phyloP scores from a whole-genome alignment of 1,284 basidiomycete species.

The Irpex sp. region DNA sequence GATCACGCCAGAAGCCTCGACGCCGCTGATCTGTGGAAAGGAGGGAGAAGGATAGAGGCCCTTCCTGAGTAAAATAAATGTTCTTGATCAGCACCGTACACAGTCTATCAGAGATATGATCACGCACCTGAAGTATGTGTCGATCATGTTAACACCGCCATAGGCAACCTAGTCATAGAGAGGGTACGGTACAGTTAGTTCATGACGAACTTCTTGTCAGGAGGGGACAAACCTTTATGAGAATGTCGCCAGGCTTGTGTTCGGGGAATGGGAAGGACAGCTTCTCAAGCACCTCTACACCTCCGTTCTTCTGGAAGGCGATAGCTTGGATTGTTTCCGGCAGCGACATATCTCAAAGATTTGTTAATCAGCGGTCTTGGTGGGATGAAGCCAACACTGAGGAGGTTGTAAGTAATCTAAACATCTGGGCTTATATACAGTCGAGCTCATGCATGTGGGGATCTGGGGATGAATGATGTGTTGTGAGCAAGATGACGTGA shows the following conservation, averaged over 20 bases:
- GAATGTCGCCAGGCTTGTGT: slow-evolving; percentile 59
- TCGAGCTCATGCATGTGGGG: too few relatives aligned
- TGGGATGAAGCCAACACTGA: too few relatives aligned
- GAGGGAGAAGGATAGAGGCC: slow-evolving; percentile 56
- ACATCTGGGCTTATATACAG: too few relatives aligned
- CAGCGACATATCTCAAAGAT: too few relatives aligned
- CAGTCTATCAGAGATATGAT: not conserved
- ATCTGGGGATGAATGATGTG: too few relatives aligned
- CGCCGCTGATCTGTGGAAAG: slow-evolving; percentile 76
- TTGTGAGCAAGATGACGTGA: not conserved
- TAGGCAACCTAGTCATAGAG: slow-evolving; percentile 46
- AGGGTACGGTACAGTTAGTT: not conserved
- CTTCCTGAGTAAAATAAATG: slow-evolving; percentile 30
- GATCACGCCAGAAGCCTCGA: slow-evolving; percentile 77
- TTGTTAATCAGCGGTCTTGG: too few relatives aligned
- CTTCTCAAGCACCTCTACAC: slow-evolving; percentile 77
- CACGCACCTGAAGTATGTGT: slow-evolving; percentile 65
- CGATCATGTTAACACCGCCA: slow-evolving; percentile 83
- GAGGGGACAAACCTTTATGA: slow-evolving; percentile 65
- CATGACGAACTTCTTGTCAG: too few relatives aligned
- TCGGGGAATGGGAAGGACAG: slow-evolving; percentile 55
- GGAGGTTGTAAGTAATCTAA: too few relatives aligned
- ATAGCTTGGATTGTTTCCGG: slow-evolving; percentile 55
- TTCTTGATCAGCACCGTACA: not conserved
- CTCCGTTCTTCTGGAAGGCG: slow-evolving; percentile 60